Evolutionary conservation across 2,329 filamentous ascomycete species (phyloP).

Genomic region (Albifimbria verrucaria): DNA sequence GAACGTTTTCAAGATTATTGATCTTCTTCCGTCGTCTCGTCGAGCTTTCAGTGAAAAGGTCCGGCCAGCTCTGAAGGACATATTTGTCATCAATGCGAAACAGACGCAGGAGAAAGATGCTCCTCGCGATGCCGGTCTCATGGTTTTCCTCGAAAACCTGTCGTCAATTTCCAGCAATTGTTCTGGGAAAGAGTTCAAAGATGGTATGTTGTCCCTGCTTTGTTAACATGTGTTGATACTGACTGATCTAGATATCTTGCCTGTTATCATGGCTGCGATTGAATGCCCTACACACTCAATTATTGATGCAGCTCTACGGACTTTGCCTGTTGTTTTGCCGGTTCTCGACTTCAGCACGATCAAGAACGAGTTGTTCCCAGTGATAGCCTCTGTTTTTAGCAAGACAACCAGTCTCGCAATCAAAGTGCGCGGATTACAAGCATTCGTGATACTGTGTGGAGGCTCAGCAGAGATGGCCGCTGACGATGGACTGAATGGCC

Average conservation of each 20-base stretch:
- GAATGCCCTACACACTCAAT: conserved; percentile 87
- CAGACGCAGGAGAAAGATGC: conserved; percentile 70
- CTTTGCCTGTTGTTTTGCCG: conserved; percentile 75
- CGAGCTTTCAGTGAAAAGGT: conserved; percentile 82
- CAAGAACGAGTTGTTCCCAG: conserved; percentile 93
- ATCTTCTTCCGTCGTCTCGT: conserved; percentile 71
- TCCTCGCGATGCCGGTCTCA: conserved; percentile 81
- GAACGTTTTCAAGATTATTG: conserved; percentile 88
- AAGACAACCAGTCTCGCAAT: conserved; percentile 92
- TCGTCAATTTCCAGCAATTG: conserved; percentile 73
- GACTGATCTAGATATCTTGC: conserved; percentile 67
- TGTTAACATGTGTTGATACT: conserved; percentile 2
- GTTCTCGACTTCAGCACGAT: conserved; percentile 94
- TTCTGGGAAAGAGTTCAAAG: conserved; percentile 89
- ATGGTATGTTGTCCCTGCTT: conserved; percentile 54
- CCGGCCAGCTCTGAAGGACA: conserved; percentile 78
- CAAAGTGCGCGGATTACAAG: conserved; percentile 88
- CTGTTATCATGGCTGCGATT: conserved; percentile 77
- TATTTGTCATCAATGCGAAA: conserved; percentile 66
- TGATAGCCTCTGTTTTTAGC: conserved; percentile 85
- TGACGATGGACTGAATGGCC: conserved; percentile 73
- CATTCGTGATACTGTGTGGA: conserved; percentile 86
- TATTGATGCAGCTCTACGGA: conserved; percentile 79
- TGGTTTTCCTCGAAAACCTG: conserved; percentile 87
- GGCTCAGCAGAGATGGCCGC: conserved; percentile 55